A percentile compares a stretch with the other conserved stretches of the same genome.
Evolutionary conservation across 345 rosid genomes (phyloP).

Genomic region (Hibiscus trionum): DNA sequence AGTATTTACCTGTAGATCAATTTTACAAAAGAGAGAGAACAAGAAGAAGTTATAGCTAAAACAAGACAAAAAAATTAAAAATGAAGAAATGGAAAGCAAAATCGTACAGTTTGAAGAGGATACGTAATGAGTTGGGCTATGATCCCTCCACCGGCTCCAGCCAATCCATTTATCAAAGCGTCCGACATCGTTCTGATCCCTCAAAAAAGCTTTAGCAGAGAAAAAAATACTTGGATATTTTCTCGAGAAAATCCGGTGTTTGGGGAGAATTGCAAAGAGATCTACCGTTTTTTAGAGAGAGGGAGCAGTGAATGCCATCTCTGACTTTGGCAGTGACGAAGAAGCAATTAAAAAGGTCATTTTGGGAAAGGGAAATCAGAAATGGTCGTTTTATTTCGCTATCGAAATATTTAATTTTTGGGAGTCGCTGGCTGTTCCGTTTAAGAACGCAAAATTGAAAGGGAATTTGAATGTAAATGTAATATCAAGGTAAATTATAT

Average conservation of each 20-base stretch:
- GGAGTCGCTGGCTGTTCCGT: constrained; percentile 12
- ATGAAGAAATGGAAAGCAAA: constrained; percentile 1
- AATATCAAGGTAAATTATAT: too few relatives aligned
- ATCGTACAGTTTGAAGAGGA: constrained; percentile 84
- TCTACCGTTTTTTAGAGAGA: neutral
- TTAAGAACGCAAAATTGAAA: constrained; percentile 6
- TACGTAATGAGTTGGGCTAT: constrained; percentile 90
- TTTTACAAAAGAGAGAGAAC: too few relatives aligned
- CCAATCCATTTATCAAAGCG: constrained; percentile 89
- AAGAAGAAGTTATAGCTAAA: neutral
- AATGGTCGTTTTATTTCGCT: neutral
- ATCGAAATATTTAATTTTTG: neutral
- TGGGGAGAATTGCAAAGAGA: neutral
- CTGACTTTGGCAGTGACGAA: constrained; percentile 19
- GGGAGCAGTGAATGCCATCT: constrained; percentile 1
- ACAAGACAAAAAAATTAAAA: neutral
- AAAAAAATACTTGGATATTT: neutral
- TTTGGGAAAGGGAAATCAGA: neutral
- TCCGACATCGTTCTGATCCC: constrained; percentile 57
- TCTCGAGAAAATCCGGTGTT: neutral
- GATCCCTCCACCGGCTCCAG: constrained; percentile 97
- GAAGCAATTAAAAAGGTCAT: neutral
- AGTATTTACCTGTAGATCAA: constrained; percentile 65
- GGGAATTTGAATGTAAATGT: neutral
- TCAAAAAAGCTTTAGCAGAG: neutral